These are phyloP conservation scores for Apostasia shenzhenica DNA, from an alignment of 106 monocot species.

Conservation along the genomic window DNA sequence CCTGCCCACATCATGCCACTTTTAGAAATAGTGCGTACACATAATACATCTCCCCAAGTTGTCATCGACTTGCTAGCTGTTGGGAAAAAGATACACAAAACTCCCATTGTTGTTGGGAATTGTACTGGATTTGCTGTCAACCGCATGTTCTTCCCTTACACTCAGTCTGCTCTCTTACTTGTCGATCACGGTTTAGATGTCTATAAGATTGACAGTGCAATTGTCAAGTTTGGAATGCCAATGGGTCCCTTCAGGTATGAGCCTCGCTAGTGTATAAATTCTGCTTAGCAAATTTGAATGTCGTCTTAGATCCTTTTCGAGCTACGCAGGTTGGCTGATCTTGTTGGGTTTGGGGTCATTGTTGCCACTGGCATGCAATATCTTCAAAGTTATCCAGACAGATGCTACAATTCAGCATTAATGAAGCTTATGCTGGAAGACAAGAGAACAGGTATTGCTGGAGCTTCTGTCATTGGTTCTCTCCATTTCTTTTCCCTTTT, in stretches of 20 bases:
- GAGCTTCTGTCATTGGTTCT: background rate
- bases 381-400: constrained; percentile 78
- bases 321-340: constrained; percentile 57
- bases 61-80: constrained; percentile 83
- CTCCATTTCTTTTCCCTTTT: background rate
- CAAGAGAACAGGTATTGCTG: constrained; percentile 60
- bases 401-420: constrained; percentile 72
- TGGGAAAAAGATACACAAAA: constrained; percentile 89
- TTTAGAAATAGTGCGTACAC: constrained; percentile 84
- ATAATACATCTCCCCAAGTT: constrained; percentile 86
- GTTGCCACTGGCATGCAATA: constrained; percentile 72
- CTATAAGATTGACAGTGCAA: constrained; percentile 70
- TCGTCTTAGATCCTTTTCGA: background rate
- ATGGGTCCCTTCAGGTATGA: constrained; percentile 98
- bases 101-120: constrained; percentile 85
- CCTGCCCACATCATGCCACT: constrained; percentile 99
- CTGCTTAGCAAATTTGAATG: background rate
- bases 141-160: constrained; percentile 97
- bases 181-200: constrained; percentile 84
- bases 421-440: constrained; percentile 76
- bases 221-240: constrained; percentile 97
- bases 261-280: background rate
- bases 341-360: constrained; percentile 90
- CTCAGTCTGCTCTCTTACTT: constrained; percentile 70
- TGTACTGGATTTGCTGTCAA: constrained; percentile 99